Conservation (phyloP, 306 rosid genomes). For the Rosa persica region DNA sequence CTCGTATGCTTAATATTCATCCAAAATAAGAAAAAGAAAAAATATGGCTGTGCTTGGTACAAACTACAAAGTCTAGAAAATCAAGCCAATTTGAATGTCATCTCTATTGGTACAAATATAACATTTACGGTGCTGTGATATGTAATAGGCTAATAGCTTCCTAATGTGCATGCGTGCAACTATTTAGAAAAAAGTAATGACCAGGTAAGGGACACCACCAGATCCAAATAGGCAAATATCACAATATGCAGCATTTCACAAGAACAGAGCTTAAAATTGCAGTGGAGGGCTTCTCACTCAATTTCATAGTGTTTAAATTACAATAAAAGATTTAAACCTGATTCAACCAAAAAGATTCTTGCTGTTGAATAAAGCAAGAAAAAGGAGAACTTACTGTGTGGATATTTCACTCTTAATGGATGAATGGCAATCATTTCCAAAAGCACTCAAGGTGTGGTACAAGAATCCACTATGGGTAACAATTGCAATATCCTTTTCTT, state of each 20-base stretch:
- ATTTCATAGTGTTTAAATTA: neutral
- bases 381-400: conserved; percentile 52
- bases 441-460: conserved; percentile 58
- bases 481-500: conserved; percentile 90
- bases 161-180: neutral
- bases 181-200: neutral
- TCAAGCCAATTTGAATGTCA: neutral
- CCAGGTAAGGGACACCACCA: neutral
- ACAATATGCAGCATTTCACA: neutral
- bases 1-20: conserved; percentile 14
- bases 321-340: neutral
- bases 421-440: conserved; percentile 88
- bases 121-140: neutral
- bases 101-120: neutral
- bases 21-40: neutral
- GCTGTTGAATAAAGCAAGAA: neutral
- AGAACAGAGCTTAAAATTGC: neutral
- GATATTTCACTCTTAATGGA: conserved; percentile 64
- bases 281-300: neutral
- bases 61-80: neutral
- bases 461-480: conserved; percentile 78
- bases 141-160: neutral
- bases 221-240: conserved; percentile 7
- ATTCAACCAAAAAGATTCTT: neutral
- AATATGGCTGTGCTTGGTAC: neutral